These are phyloP conservation scores for Neofusicoccum parvum DNA, from an alignment of 2,329 filamentous ascomycete species.

Conservation along the genomic window DNA sequence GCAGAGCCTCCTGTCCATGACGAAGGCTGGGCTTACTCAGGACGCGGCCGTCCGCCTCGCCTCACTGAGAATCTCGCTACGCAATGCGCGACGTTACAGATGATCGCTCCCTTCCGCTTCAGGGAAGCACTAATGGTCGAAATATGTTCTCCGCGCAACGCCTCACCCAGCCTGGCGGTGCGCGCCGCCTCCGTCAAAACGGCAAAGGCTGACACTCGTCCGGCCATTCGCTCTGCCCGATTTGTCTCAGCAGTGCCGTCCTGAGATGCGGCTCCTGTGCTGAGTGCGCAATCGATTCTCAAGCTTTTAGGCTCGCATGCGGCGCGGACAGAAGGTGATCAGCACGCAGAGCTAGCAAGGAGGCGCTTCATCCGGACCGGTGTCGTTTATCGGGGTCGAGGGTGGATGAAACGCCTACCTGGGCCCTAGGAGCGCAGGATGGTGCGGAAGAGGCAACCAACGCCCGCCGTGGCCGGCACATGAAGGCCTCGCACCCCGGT, in stretches of 20 bases:
- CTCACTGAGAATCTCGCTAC: constrained; percentile 19
- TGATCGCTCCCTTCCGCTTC: constrained; percentile 11
- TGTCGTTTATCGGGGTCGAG: constrained; percentile 16
- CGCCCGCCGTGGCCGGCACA: constrained; percentile 5
- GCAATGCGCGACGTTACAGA: constrained; percentile 16
- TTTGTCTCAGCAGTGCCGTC: constrained; percentile 1
- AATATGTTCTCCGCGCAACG: not conserved
- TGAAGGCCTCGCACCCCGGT: constrained; percentile 12
- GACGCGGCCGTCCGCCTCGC: constrained; percentile 9
- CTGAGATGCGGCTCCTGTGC: constrained; percentile 14
- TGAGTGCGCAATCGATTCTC: constrained; percentile 1
- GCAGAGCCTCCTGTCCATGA: constrained; percentile 8
- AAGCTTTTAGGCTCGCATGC: constrained; percentile 15
- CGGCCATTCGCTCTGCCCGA: not conserved
- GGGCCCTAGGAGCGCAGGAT: constrained; percentile 7
- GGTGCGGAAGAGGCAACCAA: constrained; percentile 18
- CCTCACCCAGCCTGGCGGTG: constrained; percentile 1
- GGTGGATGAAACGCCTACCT: constrained; percentile 3
- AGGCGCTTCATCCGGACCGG: constrained; percentile 10
- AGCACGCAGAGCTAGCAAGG: constrained; percentile 16
- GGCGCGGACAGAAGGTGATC: constrained; percentile 11
- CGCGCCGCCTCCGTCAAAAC: not conserved
- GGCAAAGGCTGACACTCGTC: constrained; percentile 6
- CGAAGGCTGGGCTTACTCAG: constrained; percentile 8
- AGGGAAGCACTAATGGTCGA: constrained; percentile 8